Conservation (phyloP, 345 rosid species). For the Corymbia maculata region DNA sequence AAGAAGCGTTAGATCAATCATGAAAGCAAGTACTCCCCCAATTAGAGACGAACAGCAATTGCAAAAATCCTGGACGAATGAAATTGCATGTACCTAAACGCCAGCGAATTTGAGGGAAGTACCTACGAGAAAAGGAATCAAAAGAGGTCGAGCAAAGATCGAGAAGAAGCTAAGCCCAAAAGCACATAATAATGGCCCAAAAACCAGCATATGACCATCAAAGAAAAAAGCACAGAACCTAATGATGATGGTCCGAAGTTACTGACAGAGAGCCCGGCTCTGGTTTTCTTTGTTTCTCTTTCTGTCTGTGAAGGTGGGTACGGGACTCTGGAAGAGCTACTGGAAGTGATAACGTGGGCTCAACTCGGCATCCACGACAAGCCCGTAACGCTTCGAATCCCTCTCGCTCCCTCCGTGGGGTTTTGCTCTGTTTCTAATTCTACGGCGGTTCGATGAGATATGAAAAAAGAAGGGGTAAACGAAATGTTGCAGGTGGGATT, state of each 20-base stretch:
- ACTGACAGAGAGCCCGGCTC: background rate
- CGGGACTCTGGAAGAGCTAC: slow-evolving; percentile 84
- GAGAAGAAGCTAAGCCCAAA: background rate
- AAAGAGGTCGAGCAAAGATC: background rate
- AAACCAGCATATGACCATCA: background rate
- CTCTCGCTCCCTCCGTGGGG: background rate
- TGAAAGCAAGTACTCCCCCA: background rate
- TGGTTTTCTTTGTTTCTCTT: background rate
- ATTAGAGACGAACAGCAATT: background rate
- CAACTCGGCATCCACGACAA: slow-evolving; percentile 83
- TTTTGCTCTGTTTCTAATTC: background rate
- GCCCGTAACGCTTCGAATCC: slow-evolving; percentile 30
- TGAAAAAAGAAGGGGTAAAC: background rate
- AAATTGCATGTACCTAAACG: background rate
- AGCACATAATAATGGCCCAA: background rate
- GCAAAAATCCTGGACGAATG: background rate
- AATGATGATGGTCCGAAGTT: background rate
- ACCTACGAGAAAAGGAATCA: background rate
- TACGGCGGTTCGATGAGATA: background rate
- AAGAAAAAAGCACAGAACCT: background rate
- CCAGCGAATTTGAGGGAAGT: background rate
- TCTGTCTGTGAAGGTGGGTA: slow-evolving; percentile 44
- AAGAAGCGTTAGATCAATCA: background rate
- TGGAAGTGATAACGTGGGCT: slow-evolving; percentile 83
- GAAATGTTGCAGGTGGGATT: slow-evolving; percentile 50